Evolutionary conservation across 2,329 filamentous ascomycete genomes (phyloP).

Genomic region (Diaporthe citrichinensis): DNA sequence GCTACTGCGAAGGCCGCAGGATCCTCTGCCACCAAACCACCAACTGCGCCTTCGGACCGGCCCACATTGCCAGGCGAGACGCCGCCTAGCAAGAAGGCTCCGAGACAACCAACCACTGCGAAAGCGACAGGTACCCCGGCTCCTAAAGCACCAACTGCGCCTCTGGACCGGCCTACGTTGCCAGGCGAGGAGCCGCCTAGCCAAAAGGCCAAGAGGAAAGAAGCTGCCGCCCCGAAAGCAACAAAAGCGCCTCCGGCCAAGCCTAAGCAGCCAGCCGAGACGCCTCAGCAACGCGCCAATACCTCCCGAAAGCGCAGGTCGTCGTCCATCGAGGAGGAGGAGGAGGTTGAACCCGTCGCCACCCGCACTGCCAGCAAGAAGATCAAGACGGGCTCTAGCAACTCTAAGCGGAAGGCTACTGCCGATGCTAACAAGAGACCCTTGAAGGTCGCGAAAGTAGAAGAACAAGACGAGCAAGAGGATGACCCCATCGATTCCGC

Average conservation of each 20-base stretch:
- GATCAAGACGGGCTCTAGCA: slow-evolving; percentile 4
- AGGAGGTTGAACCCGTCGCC: neutral
- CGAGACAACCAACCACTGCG: slow-evolving; percentile 32
- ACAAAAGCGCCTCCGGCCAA: slow-evolving; percentile 24
- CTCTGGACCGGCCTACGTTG: slow-evolving; percentile 21
- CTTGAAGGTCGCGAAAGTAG: neutral
- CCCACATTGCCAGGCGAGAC: neutral
- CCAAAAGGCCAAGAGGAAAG: neutral
- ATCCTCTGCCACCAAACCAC: slow-evolving; percentile 35
- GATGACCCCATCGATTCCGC: neutral
- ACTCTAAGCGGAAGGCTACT: slow-evolving; percentile 29
- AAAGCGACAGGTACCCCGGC: slow-evolving; percentile 42
- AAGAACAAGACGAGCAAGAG: neutral
- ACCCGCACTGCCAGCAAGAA: neutral
- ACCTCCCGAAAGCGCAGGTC: slow-evolving; percentile 60
- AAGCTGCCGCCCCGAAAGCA: neutral
- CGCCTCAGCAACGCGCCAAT: slow-evolving; percentile 45
- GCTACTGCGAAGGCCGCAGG: neutral
- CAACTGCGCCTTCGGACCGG: slow-evolving; percentile 31
- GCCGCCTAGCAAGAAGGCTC: neutral
- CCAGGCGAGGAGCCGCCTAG: slow-evolving; percentile 15
- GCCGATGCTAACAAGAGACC: neutral
- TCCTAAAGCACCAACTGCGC: neutral
- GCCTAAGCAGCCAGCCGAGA: slow-evolving; percentile 20
- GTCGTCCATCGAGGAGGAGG: slow-evolving; percentile 52